Evolutionary conservation across 306 rosid genomes (phyloP).

Genomic region (Mimosa bimucronata): DNA sequence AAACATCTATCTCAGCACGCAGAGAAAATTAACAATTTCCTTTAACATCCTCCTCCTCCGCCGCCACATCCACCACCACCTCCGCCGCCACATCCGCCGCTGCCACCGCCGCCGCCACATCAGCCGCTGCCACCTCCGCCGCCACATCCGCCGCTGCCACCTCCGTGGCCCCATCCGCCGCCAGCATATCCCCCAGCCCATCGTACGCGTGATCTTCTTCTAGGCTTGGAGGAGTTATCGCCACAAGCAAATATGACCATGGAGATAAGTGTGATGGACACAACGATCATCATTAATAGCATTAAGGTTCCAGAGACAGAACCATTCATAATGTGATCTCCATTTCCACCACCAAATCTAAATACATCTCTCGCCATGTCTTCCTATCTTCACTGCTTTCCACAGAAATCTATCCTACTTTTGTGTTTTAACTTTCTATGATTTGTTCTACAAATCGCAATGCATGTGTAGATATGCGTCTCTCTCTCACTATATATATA

Average conservation of each 20-base stretch:
- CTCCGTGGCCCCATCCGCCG: background rate
- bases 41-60: background rate
- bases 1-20: background rate
- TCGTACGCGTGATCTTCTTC: background rate
- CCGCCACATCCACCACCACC: too few relatives aligned
- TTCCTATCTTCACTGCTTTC: background rate
- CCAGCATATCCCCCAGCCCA: background rate
- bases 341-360: background rate
- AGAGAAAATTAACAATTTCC: background rate
- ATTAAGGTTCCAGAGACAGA: background rate
- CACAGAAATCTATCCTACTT: background rate
- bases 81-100: too few relatives aligned
- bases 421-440: background rate
- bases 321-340: background rate
- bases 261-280: conserved; percentile 26
- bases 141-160: background rate
- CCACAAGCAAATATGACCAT: conserved; percentile 26
- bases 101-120: too few relatives aligned
- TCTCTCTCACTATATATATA: too few relatives aligned
- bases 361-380: background rate
- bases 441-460: background rate
- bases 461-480: too few relatives aligned
- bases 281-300: background rate
- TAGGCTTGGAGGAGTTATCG: background rate
- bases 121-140: too few relatives aligned